Evolutionary conservation across 345 rosid genomes (phyloP).

Genomic region (Durio zibethinus): DNA sequence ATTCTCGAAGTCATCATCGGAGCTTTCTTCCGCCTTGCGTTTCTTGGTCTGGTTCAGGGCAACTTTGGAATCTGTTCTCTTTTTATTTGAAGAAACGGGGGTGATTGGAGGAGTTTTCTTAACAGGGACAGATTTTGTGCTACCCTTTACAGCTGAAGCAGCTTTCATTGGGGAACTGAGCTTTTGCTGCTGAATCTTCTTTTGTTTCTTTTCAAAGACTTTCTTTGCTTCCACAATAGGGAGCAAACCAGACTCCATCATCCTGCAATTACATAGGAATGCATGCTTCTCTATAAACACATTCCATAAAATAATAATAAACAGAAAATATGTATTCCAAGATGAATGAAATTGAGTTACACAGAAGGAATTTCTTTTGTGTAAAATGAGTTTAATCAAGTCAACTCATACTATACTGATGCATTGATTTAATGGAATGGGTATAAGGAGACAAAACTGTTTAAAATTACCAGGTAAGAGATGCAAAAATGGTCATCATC

Average conservation of each 20-base stretch:
- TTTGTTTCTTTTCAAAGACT: conserved; percentile 63
- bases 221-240: conserved; percentile 64
- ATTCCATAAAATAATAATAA: conserved; percentile 5
- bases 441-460: background rate
- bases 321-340: background rate
- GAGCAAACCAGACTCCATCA: conserved; percentile 97
- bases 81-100: conserved; percentile 35
- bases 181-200: conserved; percentile 42
- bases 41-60: conserved; percentile 45
- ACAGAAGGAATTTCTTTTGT: too few species aligned
- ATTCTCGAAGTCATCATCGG: conserved; percentile 53
- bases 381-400: background rate
- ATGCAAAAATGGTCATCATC: background rate
- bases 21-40: conserved; percentile 46
- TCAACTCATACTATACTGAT: background rate
- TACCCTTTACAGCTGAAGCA: conserved; percentile 35
- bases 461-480: background rate
- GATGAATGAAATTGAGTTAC: background rate
- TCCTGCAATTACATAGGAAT: conserved; percentile 43
- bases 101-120: conserved; percentile 32
- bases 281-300: background rate
- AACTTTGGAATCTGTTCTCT: conserved; percentile 35
- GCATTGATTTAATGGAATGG: background rate
- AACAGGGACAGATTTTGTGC: conserved; percentile 30
- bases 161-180: conserved; percentile 53